A percentile compares a stretch with the other conserved stretches of the same genome.
phyloP scores from a whole-genome alignment of 345 rosid species.

The Camelina sativa region DNA sequence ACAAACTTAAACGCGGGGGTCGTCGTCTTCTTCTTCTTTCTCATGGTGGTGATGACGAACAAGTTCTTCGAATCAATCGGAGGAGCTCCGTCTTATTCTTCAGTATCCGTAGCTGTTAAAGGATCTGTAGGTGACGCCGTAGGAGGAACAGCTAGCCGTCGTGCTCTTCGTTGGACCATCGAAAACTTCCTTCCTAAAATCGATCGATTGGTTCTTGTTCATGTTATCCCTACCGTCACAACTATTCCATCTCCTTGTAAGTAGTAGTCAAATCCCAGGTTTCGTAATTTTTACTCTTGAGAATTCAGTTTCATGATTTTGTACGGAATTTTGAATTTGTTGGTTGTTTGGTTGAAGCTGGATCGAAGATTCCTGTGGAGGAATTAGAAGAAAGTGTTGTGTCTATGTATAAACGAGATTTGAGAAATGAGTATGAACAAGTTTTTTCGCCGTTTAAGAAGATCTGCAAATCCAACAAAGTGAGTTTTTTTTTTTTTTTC shows the following conservation, averaged over 20 bases:
- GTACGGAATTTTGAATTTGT: not conserved
- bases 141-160: constrained; percentile 68
- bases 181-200: constrained; percentile 57
- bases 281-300: not conserved
- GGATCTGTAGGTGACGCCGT: constrained; percentile 50
- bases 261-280: constrained; percentile 4
- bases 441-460: constrained; percentile 60
- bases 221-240: constrained; percentile 71
- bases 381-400: constrained; percentile 78
- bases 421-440: constrained; percentile 52
- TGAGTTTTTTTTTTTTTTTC: constrained; percentile 16
- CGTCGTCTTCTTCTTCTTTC: not conserved
- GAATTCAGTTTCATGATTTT: not conserved
- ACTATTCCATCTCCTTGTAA: constrained; percentile 75
- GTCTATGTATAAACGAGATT: constrained; percentile 62
- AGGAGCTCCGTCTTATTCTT: constrained; percentile 42
- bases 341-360: constrained; percentile 47
- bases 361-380: constrained; percentile 60
- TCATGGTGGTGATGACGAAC: constrained; percentile 41
- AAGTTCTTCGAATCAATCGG: constrained; percentile 29
- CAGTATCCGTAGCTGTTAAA: constrained; percentile 67
- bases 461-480: constrained; percentile 54
- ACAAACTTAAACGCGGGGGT: not conserved
- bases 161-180: constrained; percentile 81
- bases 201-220: constrained; percentile 68